phyloP scores from a whole-genome alignment of 169 alveolate species.

The Perkinsus chesapeaki region DNA sequence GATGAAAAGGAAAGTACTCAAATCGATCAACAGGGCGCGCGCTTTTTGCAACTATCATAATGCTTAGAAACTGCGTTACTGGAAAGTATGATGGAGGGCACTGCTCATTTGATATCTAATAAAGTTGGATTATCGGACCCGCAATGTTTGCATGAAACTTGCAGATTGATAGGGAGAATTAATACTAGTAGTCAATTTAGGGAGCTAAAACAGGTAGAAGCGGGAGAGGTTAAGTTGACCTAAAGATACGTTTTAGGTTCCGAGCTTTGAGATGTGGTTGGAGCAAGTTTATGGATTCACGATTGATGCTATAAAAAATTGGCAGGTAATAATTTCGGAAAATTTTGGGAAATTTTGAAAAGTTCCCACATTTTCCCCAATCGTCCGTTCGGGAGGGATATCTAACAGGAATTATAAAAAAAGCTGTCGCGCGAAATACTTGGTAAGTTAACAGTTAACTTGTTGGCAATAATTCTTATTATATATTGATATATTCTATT shows the following conservation, averaged over 20 bases:
- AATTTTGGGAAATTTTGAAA: neutral
- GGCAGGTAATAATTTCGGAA: conserved; percentile 37
- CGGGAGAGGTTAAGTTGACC: conserved; percentile 21
- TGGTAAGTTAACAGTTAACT: too few species aligned
- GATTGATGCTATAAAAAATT: conserved; percentile 67
- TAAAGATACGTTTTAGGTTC: conserved; percentile 12
- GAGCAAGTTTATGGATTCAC: conserved; percentile 76
- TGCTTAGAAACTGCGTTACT: conserved; percentile 17
- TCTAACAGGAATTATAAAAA: too few species aligned
- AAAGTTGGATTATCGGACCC: conserved; percentile 75
- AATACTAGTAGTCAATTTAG: conserved; percentile 77
- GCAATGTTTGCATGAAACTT: conserved; percentile 79
- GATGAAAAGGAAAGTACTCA: conserved; percentile 63
- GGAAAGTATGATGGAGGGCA: conserved; percentile 72
- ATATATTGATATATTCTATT: too few species aligned
- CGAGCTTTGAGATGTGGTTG: conserved; percentile 75
- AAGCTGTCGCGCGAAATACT: too few species aligned
- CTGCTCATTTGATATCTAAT: conserved; percentile 29
- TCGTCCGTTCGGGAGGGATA: too few species aligned
- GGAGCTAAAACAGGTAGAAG: conserved; percentile 31
- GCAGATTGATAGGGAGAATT: conserved; percentile 78
- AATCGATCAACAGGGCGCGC: neutral
- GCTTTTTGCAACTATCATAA: neutral
- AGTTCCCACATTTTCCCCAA: too few species aligned
- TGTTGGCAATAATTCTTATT: too few species aligned